Conservation (phyloP, 495 filamentous ascomycete species). For the Endocarpon pusillum region DNA sequence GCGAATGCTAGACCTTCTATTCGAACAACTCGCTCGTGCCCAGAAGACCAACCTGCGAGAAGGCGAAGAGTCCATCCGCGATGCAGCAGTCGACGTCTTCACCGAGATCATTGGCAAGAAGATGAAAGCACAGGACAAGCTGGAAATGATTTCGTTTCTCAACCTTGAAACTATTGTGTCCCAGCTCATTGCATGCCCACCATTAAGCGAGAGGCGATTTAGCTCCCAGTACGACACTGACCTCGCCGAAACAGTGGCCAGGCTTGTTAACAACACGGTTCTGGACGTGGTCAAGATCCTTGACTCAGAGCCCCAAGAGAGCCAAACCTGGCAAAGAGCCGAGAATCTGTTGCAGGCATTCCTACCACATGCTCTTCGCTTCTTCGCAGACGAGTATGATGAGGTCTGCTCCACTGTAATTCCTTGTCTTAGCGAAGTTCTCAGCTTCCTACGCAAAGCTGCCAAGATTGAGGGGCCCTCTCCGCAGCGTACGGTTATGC, state of each 20-base stretch:
- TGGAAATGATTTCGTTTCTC: slow-evolving; percentile 79
- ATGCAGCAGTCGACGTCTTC: slow-evolving; percentile 81
- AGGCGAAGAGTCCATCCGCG: slow-evolving; percentile 55
- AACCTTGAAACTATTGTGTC: slow-evolving; percentile 67
- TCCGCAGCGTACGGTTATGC: slow-evolving; percentile 52
- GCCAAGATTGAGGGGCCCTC: slow-evolving; percentile 43
- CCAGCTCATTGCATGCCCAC: slow-evolving; percentile 63
- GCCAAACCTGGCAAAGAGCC: slow-evolving; percentile 39
- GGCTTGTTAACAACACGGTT: slow-evolving; percentile 82
- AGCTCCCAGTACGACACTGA: slow-evolving; percentile 84
- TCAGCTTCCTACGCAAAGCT: slow-evolving; percentile 72
- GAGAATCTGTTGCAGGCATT: slow-evolving; percentile 65
- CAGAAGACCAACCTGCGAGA: slow-evolving; percentile 28
- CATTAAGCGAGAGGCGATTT: slow-evolving; percentile 55
- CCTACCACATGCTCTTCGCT: slow-evolving; percentile 68
- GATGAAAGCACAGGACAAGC: slow-evolving; percentile 85
- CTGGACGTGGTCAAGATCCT: slow-evolving; percentile 71
- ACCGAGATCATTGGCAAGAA: slow-evolving; percentile 94
- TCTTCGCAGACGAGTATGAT: slow-evolving; percentile 95
- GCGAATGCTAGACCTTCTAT: slow-evolving; percentile 62
- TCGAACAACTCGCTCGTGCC: slow-evolving; percentile 55
- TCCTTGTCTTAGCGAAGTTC: slow-evolving; percentile 71
- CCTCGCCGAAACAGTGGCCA: slow-evolving; percentile 82
- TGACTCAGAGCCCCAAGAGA: slow-evolving; percentile 38
- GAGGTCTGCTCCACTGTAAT: slow-evolving; percentile 93